Evolutionary conservation across 2,329 filamentous ascomycete species (phyloP).

Genomic region (Phaeoacremonium minimum): DNA sequence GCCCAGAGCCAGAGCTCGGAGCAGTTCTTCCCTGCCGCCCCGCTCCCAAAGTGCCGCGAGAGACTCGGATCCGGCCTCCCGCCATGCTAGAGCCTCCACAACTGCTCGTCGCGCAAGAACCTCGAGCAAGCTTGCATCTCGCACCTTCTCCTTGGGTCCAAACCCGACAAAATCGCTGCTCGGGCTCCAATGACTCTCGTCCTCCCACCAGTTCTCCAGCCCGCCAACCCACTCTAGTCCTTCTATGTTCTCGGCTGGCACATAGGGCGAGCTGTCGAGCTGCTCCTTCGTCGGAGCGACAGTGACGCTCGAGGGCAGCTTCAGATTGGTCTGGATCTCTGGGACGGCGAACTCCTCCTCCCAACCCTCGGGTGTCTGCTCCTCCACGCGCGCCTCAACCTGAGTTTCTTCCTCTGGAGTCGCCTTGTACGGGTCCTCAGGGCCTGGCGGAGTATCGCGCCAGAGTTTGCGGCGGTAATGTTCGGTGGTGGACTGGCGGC

Average conservation of each 20-base stretch:
- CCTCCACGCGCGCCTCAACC: neutral
- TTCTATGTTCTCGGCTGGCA: slow-evolving; percentile 38
- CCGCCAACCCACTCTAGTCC: slow-evolving; percentile 43
- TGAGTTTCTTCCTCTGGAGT: too few species aligned
- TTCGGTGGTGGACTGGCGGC: slow-evolving; percentile 1
- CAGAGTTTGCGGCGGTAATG: slow-evolving; percentile 3
- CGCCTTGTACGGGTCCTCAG: neutral
- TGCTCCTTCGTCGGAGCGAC: slow-evolving; percentile 8
- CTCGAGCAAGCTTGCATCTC: slow-evolving; percentile 40
- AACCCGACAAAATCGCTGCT: slow-evolving; percentile 42
- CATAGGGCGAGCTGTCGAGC: slow-evolving; percentile 33
- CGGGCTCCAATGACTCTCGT: slow-evolving; percentile 44
- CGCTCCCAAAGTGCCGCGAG: slow-evolving; percentile 21
- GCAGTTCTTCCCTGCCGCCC: slow-evolving; percentile 27
- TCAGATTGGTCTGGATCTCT: too few species aligned
- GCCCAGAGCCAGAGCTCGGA: slow-evolving; percentile 26
- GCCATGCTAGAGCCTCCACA: slow-evolving; percentile 40
- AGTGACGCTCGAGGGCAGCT: too few species aligned
- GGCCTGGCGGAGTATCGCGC: neutral
- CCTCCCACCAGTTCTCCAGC: slow-evolving; percentile 49
- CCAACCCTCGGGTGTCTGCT: slow-evolving; percentile 2
- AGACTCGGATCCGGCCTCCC: slow-evolving; percentile 11
- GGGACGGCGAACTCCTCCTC: too few species aligned
- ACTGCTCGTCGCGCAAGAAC: slow-evolving; percentile 45
- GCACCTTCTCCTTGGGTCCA: slow-evolving; percentile 29